Evolutionary conservation across 2,329 filamentous ascomycete genomes (phyloP), one percentile per base, ranked within the genome.

Genomic region (Calonectria pauciramosa): DNA sequence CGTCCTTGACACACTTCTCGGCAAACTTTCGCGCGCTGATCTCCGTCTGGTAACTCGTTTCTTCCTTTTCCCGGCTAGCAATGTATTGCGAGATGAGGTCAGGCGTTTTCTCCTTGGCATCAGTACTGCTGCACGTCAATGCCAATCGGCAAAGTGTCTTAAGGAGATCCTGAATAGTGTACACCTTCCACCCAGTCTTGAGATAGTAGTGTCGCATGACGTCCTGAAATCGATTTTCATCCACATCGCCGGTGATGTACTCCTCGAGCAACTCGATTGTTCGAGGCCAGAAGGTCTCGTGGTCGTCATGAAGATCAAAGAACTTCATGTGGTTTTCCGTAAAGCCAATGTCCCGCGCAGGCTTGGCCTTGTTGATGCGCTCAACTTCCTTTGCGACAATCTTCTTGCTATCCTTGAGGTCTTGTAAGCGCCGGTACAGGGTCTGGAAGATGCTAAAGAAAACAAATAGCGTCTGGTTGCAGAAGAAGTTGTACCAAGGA

Each of bases 371-470:
- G 82, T 92, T 93, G 56, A 95, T 92, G 26, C 95, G 93, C 32
- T 90, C 88, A 49, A 98, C 93, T 80, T 95, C 93, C 79, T 93
- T 91, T 63, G 91, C 89, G 13, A 97, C 96, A 56, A 93, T 91
- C 4, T 91, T 89, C 80, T 94, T 94, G 82, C 93, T 93, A 73
- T 93, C 89, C 87, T 99, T 99, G 84, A 99, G 92, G 75, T 94
- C 94, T 76, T 94, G 89, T 18, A 99, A 89, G 51, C 97, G 93
- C 81, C 93, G 92, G 86, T 98, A 99, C 7, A 99, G 88, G n/a
- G 94, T 94, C 82, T 98, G 93, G 84, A 99, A 97, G 75, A 98
- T 93, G 79, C 94, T 95, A 87, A 99, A 94, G 89, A 99, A 99
- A 85, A 97, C 96, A 83, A 96, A 98, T 74, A 99, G 93, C 4